Evolutionary conservation across 2,329 filamentous ascomycete genomes (phyloP).

Genomic region (Ophiostoma sp.): DNA sequence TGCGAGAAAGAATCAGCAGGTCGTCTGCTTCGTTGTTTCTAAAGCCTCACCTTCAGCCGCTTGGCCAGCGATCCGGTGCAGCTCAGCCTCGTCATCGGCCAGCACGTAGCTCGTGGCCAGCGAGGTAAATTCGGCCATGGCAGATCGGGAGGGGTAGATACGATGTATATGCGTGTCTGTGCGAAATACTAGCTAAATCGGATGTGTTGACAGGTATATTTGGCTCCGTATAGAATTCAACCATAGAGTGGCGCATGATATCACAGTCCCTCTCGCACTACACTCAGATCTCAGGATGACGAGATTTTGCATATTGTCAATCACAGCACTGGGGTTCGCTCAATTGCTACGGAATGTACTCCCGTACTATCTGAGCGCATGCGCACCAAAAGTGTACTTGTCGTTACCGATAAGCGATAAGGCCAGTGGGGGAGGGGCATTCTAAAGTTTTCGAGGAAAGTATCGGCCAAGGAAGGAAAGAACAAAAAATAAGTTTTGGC

Average conservation of each 20-base stretch:
- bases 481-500: slow-evolving; percentile 7
- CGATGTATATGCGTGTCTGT: neutral
- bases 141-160: neutral
- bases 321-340: slow-evolving; percentile 14
- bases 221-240: neutral
- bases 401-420: slow-evolving; percentile 20
- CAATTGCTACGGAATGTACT: slow-evolving; percentile 1
- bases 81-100: slow-evolving; percentile 27
- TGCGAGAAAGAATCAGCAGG: neutral
- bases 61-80: slow-evolving; percentile 23
- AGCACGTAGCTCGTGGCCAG: slow-evolving; percentile 29
- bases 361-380: neutral
- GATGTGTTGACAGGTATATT: neutral
- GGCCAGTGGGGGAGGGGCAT: slow-evolving; percentile 19
- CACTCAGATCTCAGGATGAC: slow-evolving; percentile 15
- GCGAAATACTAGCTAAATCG: neutral
- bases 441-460: neutral
- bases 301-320: slow-evolving; percentile 22
- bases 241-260: slow-evolving; percentile 7
- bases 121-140: slow-evolving; percentile 29
- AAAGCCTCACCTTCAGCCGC: slow-evolving; percentile 25
- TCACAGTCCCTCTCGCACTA: neutral
- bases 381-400: slow-evolving; percentile 5
- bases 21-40: neutral
- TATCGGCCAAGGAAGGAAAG: neutral